Percentiles rank a stretch among this genome's conserved stretches.
Evolutionary conservation across 2,329 filamentous ascomycete genomes (phyloP).

Genomic region (Chrysosporium keratinophilum): DNA sequence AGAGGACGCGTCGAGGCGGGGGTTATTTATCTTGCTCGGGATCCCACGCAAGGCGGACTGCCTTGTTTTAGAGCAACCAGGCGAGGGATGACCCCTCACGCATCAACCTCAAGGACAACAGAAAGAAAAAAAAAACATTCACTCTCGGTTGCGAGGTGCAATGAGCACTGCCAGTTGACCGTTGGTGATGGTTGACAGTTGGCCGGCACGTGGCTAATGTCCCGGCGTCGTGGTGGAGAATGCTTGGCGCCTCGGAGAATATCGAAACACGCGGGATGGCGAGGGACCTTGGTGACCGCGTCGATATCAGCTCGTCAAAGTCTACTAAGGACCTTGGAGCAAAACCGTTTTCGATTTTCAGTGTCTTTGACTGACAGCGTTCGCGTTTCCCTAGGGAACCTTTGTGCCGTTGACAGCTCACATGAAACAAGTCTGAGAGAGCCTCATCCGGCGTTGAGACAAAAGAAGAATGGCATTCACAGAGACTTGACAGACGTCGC

Average conservation of each 20-base stretch:
- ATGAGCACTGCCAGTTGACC: background rate
- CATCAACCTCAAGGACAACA: background rate
- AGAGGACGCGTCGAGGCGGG: background rate
- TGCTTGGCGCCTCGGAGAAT: slow-evolving; percentile 1
- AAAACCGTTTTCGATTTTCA: background rate
- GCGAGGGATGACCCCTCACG: background rate
- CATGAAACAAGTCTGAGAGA: too few species aligned
- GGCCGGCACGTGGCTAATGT: background rate
- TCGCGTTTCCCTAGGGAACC: too few species aligned
- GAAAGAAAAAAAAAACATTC: background rate
- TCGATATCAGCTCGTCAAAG: background rate
- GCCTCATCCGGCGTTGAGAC: too few species aligned
- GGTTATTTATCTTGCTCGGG: background rate
- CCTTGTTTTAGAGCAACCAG: background rate
- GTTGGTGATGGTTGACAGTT: background rate
- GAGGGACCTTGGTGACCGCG: slow-evolving; percentile 3
- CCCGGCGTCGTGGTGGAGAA: background rate
- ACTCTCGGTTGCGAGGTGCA: background rate
- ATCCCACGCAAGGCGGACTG: background rate
- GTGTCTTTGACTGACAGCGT: too few species aligned
- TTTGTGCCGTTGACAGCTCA: too few species aligned
- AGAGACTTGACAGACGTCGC: too few species aligned
- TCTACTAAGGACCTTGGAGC: background rate
- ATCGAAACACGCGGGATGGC: slow-evolving; percentile 1
- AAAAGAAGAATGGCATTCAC: too few species aligned